Evolutionary conservation across 2,329 filamentous ascomycete species (phyloP), one percentile per base, ranked within the genome.

Genomic region (Zasmidium citrigriseum): DNA sequence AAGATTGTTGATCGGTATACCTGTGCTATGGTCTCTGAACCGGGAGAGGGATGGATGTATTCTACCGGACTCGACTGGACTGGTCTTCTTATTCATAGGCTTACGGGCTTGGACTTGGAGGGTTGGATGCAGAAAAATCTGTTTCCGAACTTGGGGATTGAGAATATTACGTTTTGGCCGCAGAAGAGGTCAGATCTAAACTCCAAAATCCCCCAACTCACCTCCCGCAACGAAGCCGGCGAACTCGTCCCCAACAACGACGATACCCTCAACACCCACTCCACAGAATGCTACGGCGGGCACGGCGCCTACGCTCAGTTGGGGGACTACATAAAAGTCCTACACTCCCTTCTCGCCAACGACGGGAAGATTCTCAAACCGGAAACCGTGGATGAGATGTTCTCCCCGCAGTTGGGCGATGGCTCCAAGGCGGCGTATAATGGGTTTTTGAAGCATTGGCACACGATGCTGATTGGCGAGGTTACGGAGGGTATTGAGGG

Each of bases 21-120:
- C 11, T 74, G 78, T 10, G 81, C 82, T 0, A 75, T 85, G 2
- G 52, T 67, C 10, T 83, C 77, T 60, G 79, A 86, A 55, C 83
- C 83, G 0, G 83, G 82, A 0, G 68, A 71, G 0, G 69, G 73
- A 2, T 86, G 82, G 82, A 72, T 75, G 61, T 85, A 85, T 60
- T 77, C 80, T 0, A 63, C 75, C 1, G 64, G 65, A 2, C 66
- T 81, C 1, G 83, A 86, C 70, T 85, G 81, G 82, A 79, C 77
- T 0, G 82, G 83, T 2, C 73, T 76, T 0, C 70, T 84, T 0
- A 73, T 85, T 1, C 82, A 84, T 63, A 71, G 76, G 0, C 65
- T 81, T 0, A 80, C 80, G 0, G 76, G 76, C 0, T 25, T 46
- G 1, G 53, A 55, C 21, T 46, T 55, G 53, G 65, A 9, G 75